Evolutionary conservation across 1,284 basidiomycete species (phyloP).

Genomic region (Cryptococcus floricola): DNA sequence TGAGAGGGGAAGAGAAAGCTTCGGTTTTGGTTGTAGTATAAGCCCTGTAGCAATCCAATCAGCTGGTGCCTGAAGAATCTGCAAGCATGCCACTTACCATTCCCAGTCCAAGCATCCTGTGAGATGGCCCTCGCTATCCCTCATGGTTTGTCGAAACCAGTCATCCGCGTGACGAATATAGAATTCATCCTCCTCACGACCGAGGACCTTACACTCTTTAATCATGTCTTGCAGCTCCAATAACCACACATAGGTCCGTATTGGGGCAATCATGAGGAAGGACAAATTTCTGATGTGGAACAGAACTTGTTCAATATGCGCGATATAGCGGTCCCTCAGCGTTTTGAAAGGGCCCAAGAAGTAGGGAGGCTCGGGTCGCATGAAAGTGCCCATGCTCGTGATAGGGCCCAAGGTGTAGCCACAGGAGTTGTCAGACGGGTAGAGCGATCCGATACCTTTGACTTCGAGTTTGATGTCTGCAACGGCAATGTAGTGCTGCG

Average conservation of each 20-base stretch:
- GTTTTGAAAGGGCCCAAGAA: slow-evolving; percentile 15
- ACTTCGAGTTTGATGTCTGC: slow-evolving; percentile 2
- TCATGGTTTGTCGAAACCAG: slow-evolving; percentile 36
- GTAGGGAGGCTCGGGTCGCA: slow-evolving; percentile 3
- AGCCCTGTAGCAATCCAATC: slow-evolving; percentile 1
- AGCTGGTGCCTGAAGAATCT: neutral
- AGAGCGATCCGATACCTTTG: slow-evolving; percentile 1
- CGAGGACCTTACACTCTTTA: neutral
- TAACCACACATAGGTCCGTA: slow-evolving; percentile 6
- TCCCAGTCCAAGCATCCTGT: slow-evolving; percentile 41
- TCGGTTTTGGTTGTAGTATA: slow-evolving; percentile 7
- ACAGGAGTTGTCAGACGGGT: neutral
- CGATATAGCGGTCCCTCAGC: slow-evolving; percentile 8
- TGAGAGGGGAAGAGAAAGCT: slow-evolving; percentile 9
- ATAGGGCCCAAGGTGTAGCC: neutral
- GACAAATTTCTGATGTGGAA: neutral
- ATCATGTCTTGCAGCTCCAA: slow-evolving; percentile 9
- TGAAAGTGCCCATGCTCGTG: slow-evolving; percentile 1
- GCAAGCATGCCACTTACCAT: slow-evolving; percentile 14
- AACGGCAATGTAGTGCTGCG: slow-evolving; percentile 1
- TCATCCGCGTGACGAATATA: slow-evolving; percentile 42
- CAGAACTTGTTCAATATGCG: slow-evolving; percentile 6
- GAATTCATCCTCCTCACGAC: slow-evolving; percentile 8
- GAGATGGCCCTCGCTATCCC: slow-evolving; percentile 30
- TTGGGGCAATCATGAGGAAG: neutral